phyloP scores from a whole-genome alignment of 2,329 filamentous ascomycete genomes.

The Pezicula neosporulosa region DNA sequence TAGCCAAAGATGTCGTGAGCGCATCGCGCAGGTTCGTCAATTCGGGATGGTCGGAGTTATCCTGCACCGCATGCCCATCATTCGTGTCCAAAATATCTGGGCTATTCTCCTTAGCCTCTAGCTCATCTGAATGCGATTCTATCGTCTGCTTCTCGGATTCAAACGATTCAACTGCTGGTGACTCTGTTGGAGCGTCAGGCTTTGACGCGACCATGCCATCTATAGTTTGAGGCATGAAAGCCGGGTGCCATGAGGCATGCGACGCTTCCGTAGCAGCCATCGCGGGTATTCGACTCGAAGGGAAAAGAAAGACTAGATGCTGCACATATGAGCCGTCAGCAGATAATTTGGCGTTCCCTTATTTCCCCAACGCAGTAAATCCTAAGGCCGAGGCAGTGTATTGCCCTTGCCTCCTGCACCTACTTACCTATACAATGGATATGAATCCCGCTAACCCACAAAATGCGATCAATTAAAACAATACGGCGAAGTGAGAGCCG shows the following conservation, averaged over 20 bases:
- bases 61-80: background rate
- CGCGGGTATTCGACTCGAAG: slow-evolving; percentile 9
- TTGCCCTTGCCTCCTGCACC: too few relatives aligned
- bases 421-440: slow-evolving; percentile 1
- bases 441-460: background rate
- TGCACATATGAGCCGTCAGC: slow-evolving; percentile 15
- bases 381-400: too few relatives aligned
- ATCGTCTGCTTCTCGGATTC: background rate
- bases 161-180: slow-evolving; percentile 3
- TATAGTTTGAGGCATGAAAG: slow-evolving; percentile 44
- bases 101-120: background rate
- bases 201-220: slow-evolving; percentile 17
- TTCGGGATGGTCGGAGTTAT: slow-evolving; percentile 16
- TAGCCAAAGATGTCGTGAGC: slow-evolving; percentile 21
- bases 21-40: slow-evolving; percentile 20
- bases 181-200: slow-evolving; percentile 3
- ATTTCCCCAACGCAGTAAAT: background rate
- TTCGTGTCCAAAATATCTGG: background rate
- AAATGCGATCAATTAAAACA: slow-evolving; percentile 1
- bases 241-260: slow-evolving; percentile 47
- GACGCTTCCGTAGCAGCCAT: slow-evolving; percentile 42
- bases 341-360: background rate
- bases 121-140: background rate
- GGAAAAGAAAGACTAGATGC: slow-evolving; percentile 21
- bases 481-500: slow-evolving; percentile 1